These are phyloP conservation scores for Chlorella sorokiniana DNA, from an alignment of 139 green algal species.

Conservation along the genomic window DNA sequence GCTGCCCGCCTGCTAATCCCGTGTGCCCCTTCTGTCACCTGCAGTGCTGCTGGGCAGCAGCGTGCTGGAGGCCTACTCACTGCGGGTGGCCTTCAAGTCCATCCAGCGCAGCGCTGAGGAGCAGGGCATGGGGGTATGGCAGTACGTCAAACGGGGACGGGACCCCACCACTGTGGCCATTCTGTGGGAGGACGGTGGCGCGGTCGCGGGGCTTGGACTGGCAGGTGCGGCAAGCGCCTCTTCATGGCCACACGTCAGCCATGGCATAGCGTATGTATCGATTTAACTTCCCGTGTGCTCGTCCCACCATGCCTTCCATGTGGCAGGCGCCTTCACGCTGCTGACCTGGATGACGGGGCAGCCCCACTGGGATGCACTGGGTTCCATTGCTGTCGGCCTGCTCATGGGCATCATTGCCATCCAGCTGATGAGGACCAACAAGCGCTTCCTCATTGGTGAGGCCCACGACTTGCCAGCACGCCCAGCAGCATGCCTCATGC, in stretches of 20 bases:
- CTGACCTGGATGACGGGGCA: slow-evolving; percentile 59
- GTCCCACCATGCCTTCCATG: not conserved
- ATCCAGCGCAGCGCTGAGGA: slow-evolving; percentile 55
- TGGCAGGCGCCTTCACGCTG: not conserved
- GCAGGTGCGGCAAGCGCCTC: slow-evolving; percentile 59
- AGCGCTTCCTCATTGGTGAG: slow-evolving; percentile 80
- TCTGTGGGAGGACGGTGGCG: slow-evolving; percentile 89
- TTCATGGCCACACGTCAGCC: too few relatives aligned
- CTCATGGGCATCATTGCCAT: slow-evolving; percentile 84
- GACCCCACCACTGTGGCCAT: slow-evolving; percentile 89
- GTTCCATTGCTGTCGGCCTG: slow-evolving; percentile 80
- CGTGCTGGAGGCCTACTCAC: slow-evolving; percentile 75
- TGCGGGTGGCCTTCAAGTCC: slow-evolving; percentile 73
- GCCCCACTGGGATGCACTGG: slow-evolving; percentile 82
- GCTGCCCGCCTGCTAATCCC: not conserved
- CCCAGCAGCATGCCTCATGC: not conserved
- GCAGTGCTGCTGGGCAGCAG: slow-evolving; percentile 71
- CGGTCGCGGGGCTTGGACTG: slow-evolving; percentile 75
- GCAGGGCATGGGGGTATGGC: slow-evolving; percentile 54
- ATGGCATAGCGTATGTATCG: not conserved
- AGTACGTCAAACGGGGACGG: slow-evolving; percentile 70
- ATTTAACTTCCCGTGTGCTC: not conserved
- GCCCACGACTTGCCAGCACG: not conserved
- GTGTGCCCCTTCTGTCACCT: not conserved
- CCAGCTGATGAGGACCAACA: slow-evolving; percentile 89